phyloP scores from a whole-genome alignment of 306 rosid species.

The Malus sieversii region DNA sequence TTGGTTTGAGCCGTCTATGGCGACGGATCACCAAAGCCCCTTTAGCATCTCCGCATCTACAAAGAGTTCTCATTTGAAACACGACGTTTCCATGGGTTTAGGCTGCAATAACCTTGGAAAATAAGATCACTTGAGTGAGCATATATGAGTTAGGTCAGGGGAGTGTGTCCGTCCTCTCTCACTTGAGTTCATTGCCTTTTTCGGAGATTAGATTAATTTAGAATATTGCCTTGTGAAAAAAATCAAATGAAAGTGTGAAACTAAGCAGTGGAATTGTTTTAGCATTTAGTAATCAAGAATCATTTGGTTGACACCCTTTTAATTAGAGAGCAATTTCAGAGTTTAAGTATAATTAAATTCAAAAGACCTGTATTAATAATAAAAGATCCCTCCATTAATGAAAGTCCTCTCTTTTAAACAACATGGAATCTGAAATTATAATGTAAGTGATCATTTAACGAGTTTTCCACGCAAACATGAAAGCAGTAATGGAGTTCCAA shows the following conservation, averaged over 20 bases:
- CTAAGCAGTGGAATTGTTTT: not conserved
- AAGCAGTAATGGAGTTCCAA: constrained; percentile 22
- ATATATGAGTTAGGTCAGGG: not conserved
- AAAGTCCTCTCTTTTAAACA: not conserved
- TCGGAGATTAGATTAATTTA: not conserved
- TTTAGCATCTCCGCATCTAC: not conserved
- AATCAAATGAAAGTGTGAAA: not conserved
- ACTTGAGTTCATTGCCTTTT: not conserved
- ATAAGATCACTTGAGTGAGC: not conserved
- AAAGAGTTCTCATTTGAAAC: not conserved
- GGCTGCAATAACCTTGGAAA: not conserved
- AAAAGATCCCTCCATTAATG: not conserved
- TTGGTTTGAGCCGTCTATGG: not conserved
- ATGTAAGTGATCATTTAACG: not conserved
- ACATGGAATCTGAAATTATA: not conserved
- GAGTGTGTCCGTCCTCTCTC: not conserved
- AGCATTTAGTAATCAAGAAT: not conserved
- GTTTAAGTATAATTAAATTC: not conserved
- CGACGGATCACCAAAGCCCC: not conserved
- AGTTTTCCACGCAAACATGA: constrained; percentile 39
- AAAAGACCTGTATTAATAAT: not conserved
- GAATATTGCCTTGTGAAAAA: not conserved
- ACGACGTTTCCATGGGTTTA: not conserved
- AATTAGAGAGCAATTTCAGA: not conserved
- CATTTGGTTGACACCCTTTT: not conserved